Percentiles rank a stretch among this genome's conserved stretches.
Evolutionary conservation across 2,329 filamentous ascomycete species (phyloP).

Genomic region (Camillea tinctor): DNA sequence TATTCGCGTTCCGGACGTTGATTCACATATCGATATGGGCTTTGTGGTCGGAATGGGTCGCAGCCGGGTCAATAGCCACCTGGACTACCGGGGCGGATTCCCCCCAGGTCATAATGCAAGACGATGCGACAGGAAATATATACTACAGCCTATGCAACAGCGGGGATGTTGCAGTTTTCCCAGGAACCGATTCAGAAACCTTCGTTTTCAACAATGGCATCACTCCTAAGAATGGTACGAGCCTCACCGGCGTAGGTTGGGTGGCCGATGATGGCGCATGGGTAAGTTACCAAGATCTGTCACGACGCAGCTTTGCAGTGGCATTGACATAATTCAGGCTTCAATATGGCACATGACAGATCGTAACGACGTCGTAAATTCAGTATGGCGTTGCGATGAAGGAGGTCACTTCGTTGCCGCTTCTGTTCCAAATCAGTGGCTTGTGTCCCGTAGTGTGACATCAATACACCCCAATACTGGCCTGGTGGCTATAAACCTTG

Average conservation of each 20-base stretch:
- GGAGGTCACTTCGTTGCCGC: conserved; percentile 11
- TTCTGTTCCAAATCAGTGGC: not conserved
- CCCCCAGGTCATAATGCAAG: conserved; percentile 20
- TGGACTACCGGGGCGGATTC: conserved; percentile 10
- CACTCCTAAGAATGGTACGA: conserved; percentile 8
- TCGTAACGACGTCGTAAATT: conserved; percentile 3
- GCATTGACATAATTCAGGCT: conserved; percentile 1
- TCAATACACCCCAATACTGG: conserved; percentile 5
- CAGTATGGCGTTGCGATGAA: conserved; percentile 10
- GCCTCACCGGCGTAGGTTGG: conserved; percentile 10
- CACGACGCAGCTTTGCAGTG: not conserved
- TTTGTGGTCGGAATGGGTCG: not conserved
- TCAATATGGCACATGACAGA: conserved; percentile 7
- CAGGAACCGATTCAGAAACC: conserved; percentile 7
- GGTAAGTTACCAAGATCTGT: not conserved
- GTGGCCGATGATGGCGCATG: not conserved
- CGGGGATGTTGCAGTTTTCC: conserved; percentile 10
- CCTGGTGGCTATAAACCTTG: conserved; percentile 7
- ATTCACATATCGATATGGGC: not conserved
- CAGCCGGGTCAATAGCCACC: conserved; percentile 4
- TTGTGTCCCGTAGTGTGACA: not conserved
- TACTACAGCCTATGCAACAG: conserved; percentile 20
- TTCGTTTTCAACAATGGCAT: conserved; percentile 4
- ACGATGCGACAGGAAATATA: conserved; percentile 16
- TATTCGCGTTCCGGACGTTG: not conserved